These are phyloP conservation scores for Scedosporium boydii DNA, from an alignment of 2,329 filamentous ascomycete genomes.

Conservation along the genomic window DNA sequence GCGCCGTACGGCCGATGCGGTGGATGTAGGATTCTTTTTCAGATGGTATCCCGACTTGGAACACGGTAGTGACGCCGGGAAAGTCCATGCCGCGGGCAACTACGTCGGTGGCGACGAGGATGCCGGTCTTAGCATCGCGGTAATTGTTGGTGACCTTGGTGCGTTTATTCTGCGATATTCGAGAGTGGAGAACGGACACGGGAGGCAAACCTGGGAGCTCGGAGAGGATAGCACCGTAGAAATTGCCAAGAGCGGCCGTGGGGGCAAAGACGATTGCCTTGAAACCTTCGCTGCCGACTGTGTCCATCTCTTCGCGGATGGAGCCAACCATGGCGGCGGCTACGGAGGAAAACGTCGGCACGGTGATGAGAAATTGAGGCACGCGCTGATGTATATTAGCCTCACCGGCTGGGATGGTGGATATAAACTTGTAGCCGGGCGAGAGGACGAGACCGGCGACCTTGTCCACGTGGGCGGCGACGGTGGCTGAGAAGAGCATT, in stretches of 20 bases:
- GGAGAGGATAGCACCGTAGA: slow-evolving; percentile 37
- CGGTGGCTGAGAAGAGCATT: slow-evolving; percentile 79
- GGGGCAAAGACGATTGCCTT: slow-evolving; percentile 80
- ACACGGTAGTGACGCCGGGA: slow-evolving; percentile 57
- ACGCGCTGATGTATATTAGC: slow-evolving; percentile 67
- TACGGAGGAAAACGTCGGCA: slow-evolving; percentile 64
- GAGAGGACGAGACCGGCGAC: slow-evolving; percentile 62
- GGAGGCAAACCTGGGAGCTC: slow-evolving; percentile 29
- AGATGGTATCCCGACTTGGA: slow-evolving; percentile 51
- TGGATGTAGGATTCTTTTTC: slow-evolving; percentile 58
- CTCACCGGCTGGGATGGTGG: slow-evolving; percentile 68
- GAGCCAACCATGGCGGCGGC: slow-evolving; percentile 48
- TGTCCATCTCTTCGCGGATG: slow-evolving; percentile 33
- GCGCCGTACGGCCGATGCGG: slow-evolving; percentile 56
- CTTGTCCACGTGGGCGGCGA: slow-evolving; percentile 68
- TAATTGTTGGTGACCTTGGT: slow-evolving; percentile 52
- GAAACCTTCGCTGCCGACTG: slow-evolving; percentile 42
- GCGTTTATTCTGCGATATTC: slow-evolving; percentile 39
- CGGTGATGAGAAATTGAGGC: slow-evolving; percentile 58
- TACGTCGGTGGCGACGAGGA: slow-evolving; percentile 62
- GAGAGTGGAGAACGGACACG: slow-evolving; percentile 38
- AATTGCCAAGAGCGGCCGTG: slow-evolving; percentile 41
- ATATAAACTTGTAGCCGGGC: slow-evolving; percentile 67
- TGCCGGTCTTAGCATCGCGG: slow-evolving; percentile 39
- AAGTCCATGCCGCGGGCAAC: slow-evolving; percentile 67